These are phyloP conservation scores for Sporothrix schenckii DNA, from an alignment of 2,329 filamentous ascomycete genomes.

Conservation along the genomic window DNA sequence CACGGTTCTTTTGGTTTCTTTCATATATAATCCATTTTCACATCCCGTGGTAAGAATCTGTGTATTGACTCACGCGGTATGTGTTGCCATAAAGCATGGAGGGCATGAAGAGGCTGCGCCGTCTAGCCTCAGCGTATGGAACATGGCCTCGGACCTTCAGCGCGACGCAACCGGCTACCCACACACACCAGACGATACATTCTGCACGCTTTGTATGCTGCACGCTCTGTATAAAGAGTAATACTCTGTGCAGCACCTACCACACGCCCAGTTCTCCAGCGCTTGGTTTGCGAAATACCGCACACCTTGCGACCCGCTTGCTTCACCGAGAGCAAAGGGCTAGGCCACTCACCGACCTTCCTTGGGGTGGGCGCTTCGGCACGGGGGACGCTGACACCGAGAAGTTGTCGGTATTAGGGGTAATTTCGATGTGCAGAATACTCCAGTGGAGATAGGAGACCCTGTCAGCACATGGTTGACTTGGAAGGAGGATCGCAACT, in stretches of 20 bases:
- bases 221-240: background rate
- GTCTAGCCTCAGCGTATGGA: background rate
- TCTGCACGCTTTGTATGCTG: background rate
- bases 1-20: background rate
- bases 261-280: no score
- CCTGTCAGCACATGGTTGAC: constrained; percentile 1
- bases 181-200: background rate
- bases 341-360: constrained; percentile 21
- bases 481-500: background rate
- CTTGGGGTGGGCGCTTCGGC: background rate
- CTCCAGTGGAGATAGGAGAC: background rate
- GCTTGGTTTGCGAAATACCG: no score
- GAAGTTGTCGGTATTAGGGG: background rate
- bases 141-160: constrained; percentile 15
- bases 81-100: background rate
- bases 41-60: background rate
- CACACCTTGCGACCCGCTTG: constrained; percentile 22
- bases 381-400: background rate
- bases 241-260: background rate
- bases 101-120: background rate
- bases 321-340: constrained; percentile 23
- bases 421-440: constrained; percentile 2
- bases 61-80: background rate
- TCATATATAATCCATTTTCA: background rate
- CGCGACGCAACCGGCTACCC: background rate